phyloP scores from a whole-genome alignment of 768 basidiomycete genomes.

The Chlorophyllum brunneum region DNA sequence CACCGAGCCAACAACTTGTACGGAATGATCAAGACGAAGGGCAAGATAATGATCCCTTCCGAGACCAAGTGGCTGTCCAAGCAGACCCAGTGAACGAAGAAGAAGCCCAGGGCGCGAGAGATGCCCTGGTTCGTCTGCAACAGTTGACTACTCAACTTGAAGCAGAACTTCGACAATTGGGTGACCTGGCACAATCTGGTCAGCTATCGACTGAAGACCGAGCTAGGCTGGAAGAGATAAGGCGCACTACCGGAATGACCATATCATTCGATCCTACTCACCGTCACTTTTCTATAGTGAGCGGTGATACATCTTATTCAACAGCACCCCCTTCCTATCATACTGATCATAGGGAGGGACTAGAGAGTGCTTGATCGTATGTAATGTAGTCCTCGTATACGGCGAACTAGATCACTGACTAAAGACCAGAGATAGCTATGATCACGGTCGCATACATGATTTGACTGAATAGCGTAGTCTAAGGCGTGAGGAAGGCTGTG shows the following conservation, averaged over 20 bases:
- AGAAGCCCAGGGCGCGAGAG: not conserved
- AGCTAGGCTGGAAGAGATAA: slow-evolving; percentile 1
- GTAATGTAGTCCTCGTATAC: too few relatives aligned
- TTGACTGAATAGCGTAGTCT: slow-evolving; percentile 87
- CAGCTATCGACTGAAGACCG: not conserved
- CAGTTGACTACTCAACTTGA: not conserved
- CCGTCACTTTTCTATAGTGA: not conserved
- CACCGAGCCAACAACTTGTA: too few relatives aligned
- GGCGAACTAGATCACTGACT: too few relatives aligned
- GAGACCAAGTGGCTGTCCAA: not conserved
- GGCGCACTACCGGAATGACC: slow-evolving; percentile 1
- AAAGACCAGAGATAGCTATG: too few relatives aligned
- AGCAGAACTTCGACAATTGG: not conserved
- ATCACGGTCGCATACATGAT: slow-evolving; percentile 86
- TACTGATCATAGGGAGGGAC: slow-evolving; percentile 71
- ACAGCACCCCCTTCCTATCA: too few relatives aligned
- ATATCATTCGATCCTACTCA: not conserved
- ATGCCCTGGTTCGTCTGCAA: not conserved
- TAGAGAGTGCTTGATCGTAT: too few relatives aligned
- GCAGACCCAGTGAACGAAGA: not conserved
- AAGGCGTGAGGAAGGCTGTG: slow-evolving; percentile 87
- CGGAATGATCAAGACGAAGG: too few relatives aligned
- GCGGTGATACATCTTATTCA: slow-evolving; percentile 4
- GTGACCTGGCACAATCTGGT: not conserved
- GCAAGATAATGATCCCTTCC: not conserved